Percentiles rank a stretch among this genome's conserved stretches.
These are phyloP conservation scores for Cladochytrium replicatum DNA, from an alignment of 192 early-diverging fungal genomes.

Conservation along the genomic window DNA sequence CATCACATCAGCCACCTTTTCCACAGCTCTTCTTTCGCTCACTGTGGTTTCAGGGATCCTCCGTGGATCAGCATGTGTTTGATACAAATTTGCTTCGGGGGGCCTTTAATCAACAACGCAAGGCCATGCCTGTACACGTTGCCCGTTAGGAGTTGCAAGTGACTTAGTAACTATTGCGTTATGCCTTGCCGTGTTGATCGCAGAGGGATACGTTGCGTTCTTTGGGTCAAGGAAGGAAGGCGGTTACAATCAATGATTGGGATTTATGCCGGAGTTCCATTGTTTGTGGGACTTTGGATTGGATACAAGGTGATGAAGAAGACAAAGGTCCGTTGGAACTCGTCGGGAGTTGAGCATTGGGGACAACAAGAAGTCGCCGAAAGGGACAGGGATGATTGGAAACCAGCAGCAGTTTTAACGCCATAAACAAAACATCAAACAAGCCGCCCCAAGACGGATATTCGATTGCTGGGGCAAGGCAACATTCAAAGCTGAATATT, in stretches of 20 bases:
- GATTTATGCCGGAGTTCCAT: conserved; percentile 21
- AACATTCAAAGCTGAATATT: no score
- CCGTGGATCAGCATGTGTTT: conserved; percentile 77
- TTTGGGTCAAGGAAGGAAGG: no score
- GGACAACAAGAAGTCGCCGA: no score
- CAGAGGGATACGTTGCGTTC: conserved; percentile 17
- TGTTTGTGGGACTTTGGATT: conserved; percentile 40
- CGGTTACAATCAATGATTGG: conserved; percentile 3
- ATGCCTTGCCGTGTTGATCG: conserved; percentile 40
- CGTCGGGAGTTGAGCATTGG: no score
- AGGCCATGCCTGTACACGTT: conserved; percentile 42
- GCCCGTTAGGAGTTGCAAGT: conserved; percentile 68
- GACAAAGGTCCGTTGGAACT: conserved; percentile 38
- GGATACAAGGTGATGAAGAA: conserved; percentile 39
- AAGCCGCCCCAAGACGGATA: no score
- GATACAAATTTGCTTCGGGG: conserved; percentile 73
- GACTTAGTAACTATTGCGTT: conserved; percentile 58
- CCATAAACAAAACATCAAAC: no score
- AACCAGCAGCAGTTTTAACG: no score
- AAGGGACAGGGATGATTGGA: no score
- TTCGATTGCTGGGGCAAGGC: no score
- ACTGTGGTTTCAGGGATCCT: conserved; percentile 47
- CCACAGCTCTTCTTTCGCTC: not conserved
- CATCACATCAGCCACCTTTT: not conserved
- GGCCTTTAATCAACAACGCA: conserved; percentile 62